Evolutionary conservation across 257 asterid species (phyloP).

Genomic region (Forsythia suspensa): DNA sequence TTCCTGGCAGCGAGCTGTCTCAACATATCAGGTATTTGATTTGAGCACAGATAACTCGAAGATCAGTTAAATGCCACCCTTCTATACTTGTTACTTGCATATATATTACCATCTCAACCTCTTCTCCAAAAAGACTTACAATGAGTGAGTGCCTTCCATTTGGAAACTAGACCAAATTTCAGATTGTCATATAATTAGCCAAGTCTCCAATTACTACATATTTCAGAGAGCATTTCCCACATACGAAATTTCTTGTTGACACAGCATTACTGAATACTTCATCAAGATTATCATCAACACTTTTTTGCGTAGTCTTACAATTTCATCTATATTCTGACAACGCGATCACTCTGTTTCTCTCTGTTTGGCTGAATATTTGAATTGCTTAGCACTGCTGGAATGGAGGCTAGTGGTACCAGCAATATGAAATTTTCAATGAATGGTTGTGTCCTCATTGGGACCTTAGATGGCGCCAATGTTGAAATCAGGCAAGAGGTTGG

Average conservation of each 20-base stretch:
- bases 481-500: conserved; percentile 69
- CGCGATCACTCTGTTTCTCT: not conserved
- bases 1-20: conserved; percentile 68
- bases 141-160: not conserved
- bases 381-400: conserved; percentile 57
- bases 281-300: not conserved
- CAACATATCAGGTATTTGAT: conserved; percentile 60
- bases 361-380: not conserved
- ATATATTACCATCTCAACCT: not conserved
- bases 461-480: conserved; percentile 70
- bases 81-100: not conserved
- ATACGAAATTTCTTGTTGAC: not conserved
- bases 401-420: conserved; percentile 79
- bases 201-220: not conserved
- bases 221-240: not conserved
- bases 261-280: not conserved
- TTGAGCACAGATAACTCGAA: not conserved
- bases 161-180: not conserved
- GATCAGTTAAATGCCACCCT: not conserved
- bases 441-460: conserved; percentile 60
- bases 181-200: not conserved
- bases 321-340: not conserved
- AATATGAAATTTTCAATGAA: conserved; percentile 69
- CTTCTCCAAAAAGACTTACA: not conserved
- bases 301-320: not conserved